phyloP scores from a whole-genome alignment of 2,329 filamentous ascomycete species.

The Cercospora citrullina region DNA sequence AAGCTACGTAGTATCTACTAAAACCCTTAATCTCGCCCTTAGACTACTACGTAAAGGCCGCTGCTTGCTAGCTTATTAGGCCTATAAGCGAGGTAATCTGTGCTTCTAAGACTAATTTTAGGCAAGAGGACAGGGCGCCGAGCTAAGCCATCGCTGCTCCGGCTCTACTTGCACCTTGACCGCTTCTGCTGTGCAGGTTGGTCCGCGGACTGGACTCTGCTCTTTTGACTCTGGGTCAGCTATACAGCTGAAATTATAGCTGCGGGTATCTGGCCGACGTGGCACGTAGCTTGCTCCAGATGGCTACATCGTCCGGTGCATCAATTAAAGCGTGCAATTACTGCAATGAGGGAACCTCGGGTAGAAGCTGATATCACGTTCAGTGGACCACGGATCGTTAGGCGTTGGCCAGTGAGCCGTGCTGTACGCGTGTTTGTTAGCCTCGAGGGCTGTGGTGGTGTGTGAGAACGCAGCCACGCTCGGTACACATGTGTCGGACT shows the following conservation, averaged over 20 bases:
- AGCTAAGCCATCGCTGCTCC: not conserved
- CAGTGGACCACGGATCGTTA: not conserved
- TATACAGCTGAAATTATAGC: not conserved
- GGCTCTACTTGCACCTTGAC: not conserved
- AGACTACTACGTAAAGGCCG: no score
- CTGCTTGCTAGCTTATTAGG: no score
- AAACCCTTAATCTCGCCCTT: no score
- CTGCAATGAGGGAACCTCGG: not conserved
- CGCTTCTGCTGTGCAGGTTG: not conserved
- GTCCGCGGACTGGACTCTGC: not conserved
- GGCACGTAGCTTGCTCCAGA: not conserved
- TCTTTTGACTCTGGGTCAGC: not conserved
- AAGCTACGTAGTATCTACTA: no score
- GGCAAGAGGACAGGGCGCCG: not conserved
- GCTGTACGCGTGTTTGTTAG: not conserved
- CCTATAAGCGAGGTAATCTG: no score
- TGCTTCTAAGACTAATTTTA: no score
- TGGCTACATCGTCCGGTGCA: not conserved
- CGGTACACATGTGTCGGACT: not conserved
- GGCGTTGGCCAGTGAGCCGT: not conserved
- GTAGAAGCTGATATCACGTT: not conserved
- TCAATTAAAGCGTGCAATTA: not conserved
- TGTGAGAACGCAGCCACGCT: not conserved
- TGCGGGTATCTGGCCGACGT: not conserved
- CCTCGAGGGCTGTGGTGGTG: not conserved